phyloP scores from a whole-genome alignment of 2,329 filamentous ascomycete genomes.

The Pyrenochaeta sp. region DNA sequence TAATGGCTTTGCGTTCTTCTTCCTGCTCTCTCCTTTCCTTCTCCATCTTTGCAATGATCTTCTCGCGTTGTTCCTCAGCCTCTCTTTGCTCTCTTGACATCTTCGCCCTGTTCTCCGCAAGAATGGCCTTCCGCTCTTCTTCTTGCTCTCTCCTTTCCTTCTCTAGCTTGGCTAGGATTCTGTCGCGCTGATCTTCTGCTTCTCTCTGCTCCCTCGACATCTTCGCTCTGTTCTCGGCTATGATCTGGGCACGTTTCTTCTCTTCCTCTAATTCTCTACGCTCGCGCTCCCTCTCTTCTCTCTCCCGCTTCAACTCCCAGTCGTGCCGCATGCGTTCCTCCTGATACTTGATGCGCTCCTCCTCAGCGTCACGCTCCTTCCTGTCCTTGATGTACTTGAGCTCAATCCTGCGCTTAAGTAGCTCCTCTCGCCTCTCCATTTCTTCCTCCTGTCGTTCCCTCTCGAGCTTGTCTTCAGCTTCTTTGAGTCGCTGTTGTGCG shows the following conservation, averaged over 20 bases:
- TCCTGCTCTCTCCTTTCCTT: slow-evolving; percentile 49
- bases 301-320: slow-evolving; percentile 41
- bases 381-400: slow-evolving; percentile 48
- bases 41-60: slow-evolving; percentile 47
- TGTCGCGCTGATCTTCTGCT: slow-evolving; percentile 36
- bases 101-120: slow-evolving; percentile 37
- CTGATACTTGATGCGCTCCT: slow-evolving; percentile 33
- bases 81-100: slow-evolving; percentile 38
- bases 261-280: slow-evolving; percentile 50
- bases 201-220: slow-evolving; percentile 28
- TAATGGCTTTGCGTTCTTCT: slow-evolving; percentile 37
- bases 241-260: slow-evolving; percentile 51
- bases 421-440: slow-evolving; percentile 49
- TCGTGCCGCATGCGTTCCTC: slow-evolving; percentile 44
- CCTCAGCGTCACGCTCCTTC: slow-evolving; percentile 41
- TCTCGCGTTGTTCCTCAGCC: slow-evolving; percentile 35
- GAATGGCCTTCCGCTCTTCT: slow-evolving; percentile 33
- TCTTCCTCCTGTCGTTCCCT: slow-evolving; percentile 46
- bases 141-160: slow-evolving; percentile 39
- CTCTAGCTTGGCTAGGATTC: slow-evolving; percentile 33
- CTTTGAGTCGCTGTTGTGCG: slow-evolving; percentile 45
- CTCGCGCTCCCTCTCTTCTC: slow-evolving; percentile 46
- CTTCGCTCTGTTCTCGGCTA: slow-evolving; percentile 45
- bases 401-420: slow-evolving; percentile 44
- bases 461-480: slow-evolving; percentile 46